Conservation (phyloP, 352 stramenopile species). For the Pythium rishiriense region DNA sequence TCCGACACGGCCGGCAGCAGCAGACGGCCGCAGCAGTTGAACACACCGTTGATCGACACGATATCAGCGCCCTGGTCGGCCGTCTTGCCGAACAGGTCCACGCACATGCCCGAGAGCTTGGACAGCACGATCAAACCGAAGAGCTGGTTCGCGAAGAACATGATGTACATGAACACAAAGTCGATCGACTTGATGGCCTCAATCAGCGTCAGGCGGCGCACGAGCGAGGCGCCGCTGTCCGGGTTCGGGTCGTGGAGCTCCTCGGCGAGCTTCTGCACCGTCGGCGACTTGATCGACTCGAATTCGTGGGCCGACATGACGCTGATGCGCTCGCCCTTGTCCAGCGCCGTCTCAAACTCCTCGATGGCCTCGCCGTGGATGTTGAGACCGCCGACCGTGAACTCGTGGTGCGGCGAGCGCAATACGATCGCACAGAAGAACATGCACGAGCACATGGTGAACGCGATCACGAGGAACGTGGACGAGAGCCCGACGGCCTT, state of each 20-base stretch:
- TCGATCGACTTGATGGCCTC: conserved; percentile 36
- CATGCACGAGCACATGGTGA: conserved; percentile 40
- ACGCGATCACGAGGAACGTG: conserved; percentile 54
- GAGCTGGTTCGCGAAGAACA: conserved; percentile 41
- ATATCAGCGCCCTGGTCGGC: conserved; percentile 34
- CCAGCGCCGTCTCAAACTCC: conserved; percentile 27
- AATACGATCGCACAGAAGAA: conserved; percentile 48
- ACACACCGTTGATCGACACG: conserved; percentile 51
- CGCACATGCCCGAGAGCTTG: conserved; percentile 49
- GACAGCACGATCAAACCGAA: conserved; percentile 46
- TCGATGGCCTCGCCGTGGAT: conserved; percentile 52
- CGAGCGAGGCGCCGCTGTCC: conserved; percentile 25
- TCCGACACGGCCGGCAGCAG: conserved; percentile 45
- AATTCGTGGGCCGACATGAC: conserved; percentile 38
- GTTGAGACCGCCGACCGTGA: conserved; percentile 46
- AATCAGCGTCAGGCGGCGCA: conserved; percentile 46
- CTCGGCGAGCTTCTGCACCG: conserved; percentile 30
- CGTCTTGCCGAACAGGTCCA: conserved; percentile 47
- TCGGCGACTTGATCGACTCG: conserved; percentile 42
- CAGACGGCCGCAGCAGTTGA: conserved; percentile 54
- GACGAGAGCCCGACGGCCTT: conserved; percentile 42
- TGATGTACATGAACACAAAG: conserved; percentile 46
- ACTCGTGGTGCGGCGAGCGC: conserved; percentile 47
- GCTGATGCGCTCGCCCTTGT: conserved; percentile 37
- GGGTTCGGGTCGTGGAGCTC: conserved; percentile 20